phyloP scores from a whole-genome alignment of 148 eudicot genomes.

The Diospyros lotus region DNA sequence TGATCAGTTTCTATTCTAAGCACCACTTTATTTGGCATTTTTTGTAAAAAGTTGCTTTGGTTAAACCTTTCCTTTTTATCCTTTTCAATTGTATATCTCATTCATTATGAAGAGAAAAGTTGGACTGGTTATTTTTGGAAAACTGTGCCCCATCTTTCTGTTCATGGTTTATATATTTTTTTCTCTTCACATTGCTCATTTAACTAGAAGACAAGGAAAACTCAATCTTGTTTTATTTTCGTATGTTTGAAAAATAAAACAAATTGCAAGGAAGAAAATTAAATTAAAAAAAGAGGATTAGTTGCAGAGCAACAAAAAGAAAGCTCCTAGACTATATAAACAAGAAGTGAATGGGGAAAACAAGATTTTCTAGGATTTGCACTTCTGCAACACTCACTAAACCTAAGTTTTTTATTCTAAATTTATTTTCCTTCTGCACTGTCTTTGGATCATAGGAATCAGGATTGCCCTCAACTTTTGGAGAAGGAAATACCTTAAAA shows the following conservation, averaged over 20 bases:
- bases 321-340: no score
- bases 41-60: background rate
- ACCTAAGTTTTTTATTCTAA: background rate
- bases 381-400: background rate
- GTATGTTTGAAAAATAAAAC: background rate
- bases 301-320: no score
- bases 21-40: background rate
- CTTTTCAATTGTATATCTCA: background rate
- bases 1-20: background rate
- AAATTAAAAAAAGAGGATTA: background rate
- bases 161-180: background rate
- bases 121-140: background rate
- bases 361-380: background rate
- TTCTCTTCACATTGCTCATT: background rate
- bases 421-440: background rate
- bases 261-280: background rate
- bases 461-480: background rate
- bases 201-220: constrained; percentile 1
- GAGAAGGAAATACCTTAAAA: background rate
- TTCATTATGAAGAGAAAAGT: background rate
- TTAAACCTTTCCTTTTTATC: background rate
- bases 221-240: background rate
- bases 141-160: background rate
- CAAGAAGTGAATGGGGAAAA: background rate
- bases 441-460: background rate